phyloP scores from a whole-genome alignment of 1,139 yeast genomes.

The Hemisphaericaspora xylofermentans region DNA sequence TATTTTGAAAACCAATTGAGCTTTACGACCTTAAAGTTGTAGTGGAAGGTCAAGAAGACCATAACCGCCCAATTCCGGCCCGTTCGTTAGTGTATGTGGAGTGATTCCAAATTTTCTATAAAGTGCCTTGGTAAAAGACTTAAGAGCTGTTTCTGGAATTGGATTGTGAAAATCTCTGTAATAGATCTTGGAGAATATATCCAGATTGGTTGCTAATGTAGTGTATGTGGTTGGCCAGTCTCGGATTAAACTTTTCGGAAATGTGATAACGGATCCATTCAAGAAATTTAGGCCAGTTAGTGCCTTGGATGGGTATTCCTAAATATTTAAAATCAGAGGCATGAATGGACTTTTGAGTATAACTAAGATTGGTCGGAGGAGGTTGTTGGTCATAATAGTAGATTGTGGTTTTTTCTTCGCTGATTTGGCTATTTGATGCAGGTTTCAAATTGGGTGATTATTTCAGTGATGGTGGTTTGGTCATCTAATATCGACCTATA shows the following conservation, averaged over 20 bases:
- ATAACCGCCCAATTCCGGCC: neutral
- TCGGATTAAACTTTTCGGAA: too few relatives aligned
- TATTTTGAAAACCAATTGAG: neutral
- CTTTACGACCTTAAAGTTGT: neutral
- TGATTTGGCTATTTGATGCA: neutral
- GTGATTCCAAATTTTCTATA: neutral
- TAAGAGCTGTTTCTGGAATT: neutral
- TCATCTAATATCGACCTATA: neutral
- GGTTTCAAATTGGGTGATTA: neutral
- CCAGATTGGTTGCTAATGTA: neutral
- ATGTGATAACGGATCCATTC: too few relatives aligned
- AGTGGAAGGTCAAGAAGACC: neutral
- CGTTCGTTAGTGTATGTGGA: neutral
- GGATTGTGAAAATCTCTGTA: neutral
- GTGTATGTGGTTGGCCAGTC: neutral
- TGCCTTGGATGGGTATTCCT: neutral
- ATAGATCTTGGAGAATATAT: neutral
- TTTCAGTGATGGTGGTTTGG: neutral
- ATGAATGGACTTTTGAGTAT: neutral
- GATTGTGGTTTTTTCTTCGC: neutral
- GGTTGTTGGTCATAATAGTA: neutral
- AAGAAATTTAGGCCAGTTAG: too few relatives aligned
- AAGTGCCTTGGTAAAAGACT: neutral
- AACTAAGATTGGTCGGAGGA: neutral
- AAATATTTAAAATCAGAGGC: neutral